These are phyloP conservation scores for Novymonas esmeraldas DNA, from an alignment of 208 protist genomes.

Conservation along the genomic window DNA sequence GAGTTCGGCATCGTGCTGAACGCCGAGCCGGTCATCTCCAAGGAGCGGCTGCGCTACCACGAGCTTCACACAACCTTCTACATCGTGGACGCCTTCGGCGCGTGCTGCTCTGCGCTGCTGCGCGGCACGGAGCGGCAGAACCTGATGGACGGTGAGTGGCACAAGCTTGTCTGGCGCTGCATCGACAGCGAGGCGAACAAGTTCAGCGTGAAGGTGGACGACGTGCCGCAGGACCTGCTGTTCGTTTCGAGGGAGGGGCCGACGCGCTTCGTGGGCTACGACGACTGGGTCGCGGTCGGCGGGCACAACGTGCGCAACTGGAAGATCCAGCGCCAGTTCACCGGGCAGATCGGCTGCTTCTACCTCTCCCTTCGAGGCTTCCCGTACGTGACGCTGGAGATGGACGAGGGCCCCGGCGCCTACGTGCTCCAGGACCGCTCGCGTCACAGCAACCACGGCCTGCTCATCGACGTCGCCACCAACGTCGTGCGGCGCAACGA, in stretches of 20 bases:
- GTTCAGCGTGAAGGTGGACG: slow-evolving; percentile 87
- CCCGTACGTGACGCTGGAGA: slow-evolving; percentile 69
- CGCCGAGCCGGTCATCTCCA: slow-evolving; percentile 76
- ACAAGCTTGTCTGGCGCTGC: slow-evolving; percentile 87
- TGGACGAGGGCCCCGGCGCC: slow-evolving; percentile 84
- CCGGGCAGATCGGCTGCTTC: slow-evolving; percentile 74
- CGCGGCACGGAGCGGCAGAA: slow-evolving; percentile 82
- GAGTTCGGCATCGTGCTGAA: slow-evolving; percentile 89
- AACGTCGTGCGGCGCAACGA: slow-evolving; percentile 74
- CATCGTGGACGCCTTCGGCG: slow-evolving; percentile 82
- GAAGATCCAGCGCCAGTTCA: slow-evolving; percentile 68
- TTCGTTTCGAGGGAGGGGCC: slow-evolving; percentile 83
- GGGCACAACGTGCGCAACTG: slow-evolving; percentile 89
- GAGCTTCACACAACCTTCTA: slow-evolving; percentile 86
- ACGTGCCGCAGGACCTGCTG: slow-evolving; percentile 78
- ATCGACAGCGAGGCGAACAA: slow-evolving; percentile 89
- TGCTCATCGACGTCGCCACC: slow-evolving; percentile 68
- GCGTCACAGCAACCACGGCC: slow-evolving; percentile 72
- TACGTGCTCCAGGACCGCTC: slow-evolving; percentile 82
- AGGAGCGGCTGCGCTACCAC: slow-evolving; percentile 85
- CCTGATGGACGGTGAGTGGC: slow-evolving; percentile 88
- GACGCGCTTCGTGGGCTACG: slow-evolving; percentile 65
- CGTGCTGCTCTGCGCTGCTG: slow-evolving; percentile 81
- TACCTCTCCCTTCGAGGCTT: slow-evolving; percentile 73
- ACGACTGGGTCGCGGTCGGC: slow-evolving; percentile 83